Conservation (phyloP, 2,329 filamentous ascomycete genomes). For the Fusarium mundagurra region DNA sequence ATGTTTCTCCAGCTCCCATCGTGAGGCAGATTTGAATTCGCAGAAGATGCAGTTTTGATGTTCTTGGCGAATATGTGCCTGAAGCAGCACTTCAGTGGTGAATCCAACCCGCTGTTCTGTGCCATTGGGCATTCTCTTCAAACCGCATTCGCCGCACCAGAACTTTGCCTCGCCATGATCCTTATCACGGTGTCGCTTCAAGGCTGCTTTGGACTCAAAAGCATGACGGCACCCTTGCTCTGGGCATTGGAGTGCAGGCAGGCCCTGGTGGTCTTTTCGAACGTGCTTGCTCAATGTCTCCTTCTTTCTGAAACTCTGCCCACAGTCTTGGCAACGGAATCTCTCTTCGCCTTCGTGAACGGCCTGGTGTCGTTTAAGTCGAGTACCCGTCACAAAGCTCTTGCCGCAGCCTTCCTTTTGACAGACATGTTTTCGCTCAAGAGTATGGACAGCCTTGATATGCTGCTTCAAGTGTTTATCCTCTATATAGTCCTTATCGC, state of each 20-base stretch:
- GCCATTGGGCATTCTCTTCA: conserved; percentile 51
- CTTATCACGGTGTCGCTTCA: conserved; percentile 76
- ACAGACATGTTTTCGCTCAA: conserved; percentile 76
- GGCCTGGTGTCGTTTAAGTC: conserved; percentile 79
- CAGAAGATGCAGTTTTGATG: conserved; percentile 84
- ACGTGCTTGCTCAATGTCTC: conserved; percentile 87
- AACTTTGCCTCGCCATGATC: conserved; percentile 76
- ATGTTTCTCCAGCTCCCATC: conserved; percentile 77
- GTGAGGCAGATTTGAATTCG: conserved; percentile 71
- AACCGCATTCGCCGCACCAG: conserved; percentile 79
- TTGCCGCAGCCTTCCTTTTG: conserved; percentile 78
- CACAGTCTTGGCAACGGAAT: conserved; percentile 79
- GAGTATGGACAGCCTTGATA: conserved; percentile 81
- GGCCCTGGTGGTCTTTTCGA: conserved; percentile 75
- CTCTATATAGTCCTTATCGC: conserved; percentile 86
- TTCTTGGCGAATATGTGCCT: conserved; percentile 75
- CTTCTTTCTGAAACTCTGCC: conserved; percentile 85
- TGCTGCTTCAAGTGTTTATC: conserved; percentile 89
- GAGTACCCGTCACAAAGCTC: conserved; percentile 81
- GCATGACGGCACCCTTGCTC: conserved; percentile 69
- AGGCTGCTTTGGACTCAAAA: conserved; percentile 77
- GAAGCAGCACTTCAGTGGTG: conserved; percentile 74
- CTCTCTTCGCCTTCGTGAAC: conserved; percentile 79
- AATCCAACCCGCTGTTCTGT: conserved; percentile 66
- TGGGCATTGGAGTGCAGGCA: conserved; percentile 77